These are phyloP conservation scores for Neonectria neomacrospora DNA, from an alignment of 2,329 filamentous ascomycete genomes.

Conservation along the genomic window DNA sequence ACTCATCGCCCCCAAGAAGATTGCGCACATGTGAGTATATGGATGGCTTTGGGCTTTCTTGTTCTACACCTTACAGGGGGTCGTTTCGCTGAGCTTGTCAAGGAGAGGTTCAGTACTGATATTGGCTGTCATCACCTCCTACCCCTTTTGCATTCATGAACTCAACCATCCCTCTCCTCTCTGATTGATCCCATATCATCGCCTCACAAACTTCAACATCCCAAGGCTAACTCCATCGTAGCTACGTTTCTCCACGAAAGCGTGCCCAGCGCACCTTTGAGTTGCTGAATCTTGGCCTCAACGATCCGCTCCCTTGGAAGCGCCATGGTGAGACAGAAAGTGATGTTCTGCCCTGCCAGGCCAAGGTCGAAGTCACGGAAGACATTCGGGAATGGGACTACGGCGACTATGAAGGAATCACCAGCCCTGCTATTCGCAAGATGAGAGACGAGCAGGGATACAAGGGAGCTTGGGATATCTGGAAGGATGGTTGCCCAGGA, in stretches of 20 bases:
- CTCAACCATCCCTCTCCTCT: not conserved
- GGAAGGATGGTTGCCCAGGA: slow-evolving; percentile 86
- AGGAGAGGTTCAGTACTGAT: not conserved
- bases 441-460: slow-evolving; percentile 67
- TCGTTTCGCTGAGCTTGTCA: not conserved
- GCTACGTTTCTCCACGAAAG: slow-evolving; percentile 86
- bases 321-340: slow-evolving; percentile 54
- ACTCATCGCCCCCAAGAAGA: slow-evolving; percentile 82
- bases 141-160: not conserved
- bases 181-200: slow-evolving; percentile 9
- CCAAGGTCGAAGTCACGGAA: slow-evolving; percentile 74
- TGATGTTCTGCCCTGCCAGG: slow-evolving; percentile 61
- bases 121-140: not conserved
- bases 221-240: slow-evolving; percentile 45
- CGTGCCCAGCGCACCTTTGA: slow-evolving; percentile 92
- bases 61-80: not conserved
- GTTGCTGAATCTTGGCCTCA: slow-evolving; percentile 79
- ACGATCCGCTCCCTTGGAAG: slow-evolving; percentile 77
- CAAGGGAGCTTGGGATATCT: slow-evolving; percentile 79
- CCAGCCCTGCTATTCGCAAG: slow-evolving; percentile 73
- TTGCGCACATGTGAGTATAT: slow-evolving; percentile 80
- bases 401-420: slow-evolving; percentile 86
- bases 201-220: slow-evolving; percentile 14
- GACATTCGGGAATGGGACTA: slow-evolving; percentile 90
- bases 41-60: not conserved